Evolutionary conservation across 78 protist species (phyloP).

Genomic region (Chrysochromulina tobinii): DNA sequence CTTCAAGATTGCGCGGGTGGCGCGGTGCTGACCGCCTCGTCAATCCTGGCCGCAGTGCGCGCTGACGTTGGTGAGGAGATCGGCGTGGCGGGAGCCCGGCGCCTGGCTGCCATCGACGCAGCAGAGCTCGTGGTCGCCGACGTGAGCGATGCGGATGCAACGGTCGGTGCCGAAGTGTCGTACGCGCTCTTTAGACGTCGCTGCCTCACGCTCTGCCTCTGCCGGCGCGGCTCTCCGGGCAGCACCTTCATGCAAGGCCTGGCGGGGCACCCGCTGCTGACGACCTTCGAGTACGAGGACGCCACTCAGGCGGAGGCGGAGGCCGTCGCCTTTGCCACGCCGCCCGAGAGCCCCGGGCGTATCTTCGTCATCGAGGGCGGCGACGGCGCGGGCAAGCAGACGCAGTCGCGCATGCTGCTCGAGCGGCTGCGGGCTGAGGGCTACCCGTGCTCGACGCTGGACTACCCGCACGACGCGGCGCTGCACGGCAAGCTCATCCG

Average conservation of each 20-base stretch:
- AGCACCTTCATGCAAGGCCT: not conserved
- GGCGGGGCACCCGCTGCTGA: not conserved
- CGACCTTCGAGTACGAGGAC: not conserved
- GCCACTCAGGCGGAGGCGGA: not conserved
- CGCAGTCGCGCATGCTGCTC: slow-evolving; percentile 25
- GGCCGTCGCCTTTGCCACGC: not conserved
- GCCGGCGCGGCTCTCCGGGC: not conserved
- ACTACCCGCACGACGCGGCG: slow-evolving; percentile 49
- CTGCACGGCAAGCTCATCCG: slow-evolving; percentile 21
- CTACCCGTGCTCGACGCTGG: slow-evolving; percentile 20
- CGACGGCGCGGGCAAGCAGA: slow-evolving; percentile 56
- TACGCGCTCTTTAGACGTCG: not conserved
- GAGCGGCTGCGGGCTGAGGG: slow-evolving; percentile 11
- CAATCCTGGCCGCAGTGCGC: no score
- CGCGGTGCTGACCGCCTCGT: no score
- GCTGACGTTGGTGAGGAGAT: no score
- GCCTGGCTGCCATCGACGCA: no score
- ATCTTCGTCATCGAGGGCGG: slow-evolving; percentile 46
- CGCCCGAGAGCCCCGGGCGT: not conserved
- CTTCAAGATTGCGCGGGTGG: no score
- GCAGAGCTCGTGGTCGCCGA: not conserved
- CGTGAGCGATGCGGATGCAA: not conserved
- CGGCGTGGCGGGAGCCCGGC: no score
- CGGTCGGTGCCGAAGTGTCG: not conserved
- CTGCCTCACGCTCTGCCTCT: not conserved